Evolutionary conservation across 148 eudicot genomes (phyloP).

Genomic region (Rhododendron simsii): DNA sequence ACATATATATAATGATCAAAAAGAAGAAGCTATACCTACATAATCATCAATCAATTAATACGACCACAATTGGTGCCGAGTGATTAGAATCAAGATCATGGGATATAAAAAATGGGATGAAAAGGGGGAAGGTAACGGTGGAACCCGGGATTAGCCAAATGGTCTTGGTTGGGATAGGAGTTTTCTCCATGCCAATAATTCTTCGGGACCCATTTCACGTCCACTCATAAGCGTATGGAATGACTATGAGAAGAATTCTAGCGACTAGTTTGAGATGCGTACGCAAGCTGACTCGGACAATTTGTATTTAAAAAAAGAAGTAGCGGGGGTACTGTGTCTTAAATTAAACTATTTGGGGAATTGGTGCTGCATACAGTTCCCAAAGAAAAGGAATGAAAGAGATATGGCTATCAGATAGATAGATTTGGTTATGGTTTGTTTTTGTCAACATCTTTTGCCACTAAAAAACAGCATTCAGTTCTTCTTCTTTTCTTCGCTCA

Average conservation of each 20-base stretch:
- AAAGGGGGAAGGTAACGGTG: neutral
- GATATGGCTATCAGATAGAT: neutral
- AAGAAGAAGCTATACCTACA: neutral
- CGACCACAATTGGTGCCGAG: neutral
- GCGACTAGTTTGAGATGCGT: neutral
- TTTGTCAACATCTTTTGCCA: constrained; percentile 6
- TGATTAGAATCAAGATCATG: neutral
- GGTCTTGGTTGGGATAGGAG: neutral
- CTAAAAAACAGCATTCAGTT: constrained; percentile 29
- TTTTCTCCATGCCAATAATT: neutral
- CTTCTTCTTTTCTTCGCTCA: constrained; percentile 3
- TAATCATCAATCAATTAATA: neutral
- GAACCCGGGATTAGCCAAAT: neutral
- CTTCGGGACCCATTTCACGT: neutral
- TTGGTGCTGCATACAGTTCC: neutral
- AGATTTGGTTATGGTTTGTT: constrained; percentile 11
- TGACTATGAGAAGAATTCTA: no score
- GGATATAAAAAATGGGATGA: neutral
- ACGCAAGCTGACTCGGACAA: neutral
- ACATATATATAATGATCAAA: no score
- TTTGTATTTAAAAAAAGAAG: neutral
- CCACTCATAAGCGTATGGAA: neutral
- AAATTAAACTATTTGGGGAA: neutral
- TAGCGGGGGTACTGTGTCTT: neutral
- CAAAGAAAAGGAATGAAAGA: constrained; percentile 4